phyloP scores from a whole-genome alignment of 1,284 basidiomycete species.

The Ustilago nuda region DNA sequence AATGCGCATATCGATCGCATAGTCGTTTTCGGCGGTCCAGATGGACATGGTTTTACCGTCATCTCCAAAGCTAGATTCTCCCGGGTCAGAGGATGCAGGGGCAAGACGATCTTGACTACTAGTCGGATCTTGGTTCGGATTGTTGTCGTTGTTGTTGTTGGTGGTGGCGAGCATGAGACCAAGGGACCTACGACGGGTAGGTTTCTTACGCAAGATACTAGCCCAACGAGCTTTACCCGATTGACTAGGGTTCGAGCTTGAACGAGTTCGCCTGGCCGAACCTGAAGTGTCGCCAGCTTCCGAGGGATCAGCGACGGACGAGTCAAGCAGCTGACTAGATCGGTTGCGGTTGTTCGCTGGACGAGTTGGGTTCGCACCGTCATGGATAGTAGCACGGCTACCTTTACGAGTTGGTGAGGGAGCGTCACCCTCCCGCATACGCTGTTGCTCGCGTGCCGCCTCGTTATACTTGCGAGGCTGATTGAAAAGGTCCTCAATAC shows the following conservation, averaged over 20 bases:
- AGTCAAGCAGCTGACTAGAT: constrained; percentile 45
- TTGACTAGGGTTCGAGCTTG: constrained; percentile 48
- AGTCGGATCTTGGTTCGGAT: constrained; percentile 5
- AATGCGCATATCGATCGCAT: constrained; percentile 87
- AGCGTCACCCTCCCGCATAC: constrained; percentile 40
- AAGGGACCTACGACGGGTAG: constrained; percentile 44
- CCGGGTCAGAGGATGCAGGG: constrained; percentile 36
- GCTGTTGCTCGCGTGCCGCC: constrained; percentile 48
- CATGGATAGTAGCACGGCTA: constrained; percentile 36
- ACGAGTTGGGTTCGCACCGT: constrained; percentile 14
- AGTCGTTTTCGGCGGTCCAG: constrained; percentile 85
- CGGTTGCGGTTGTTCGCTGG: constrained; percentile 33
- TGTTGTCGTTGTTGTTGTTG: background rate
- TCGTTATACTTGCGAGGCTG: constrained; percentile 54
- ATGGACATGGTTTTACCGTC: constrained; percentile 69
- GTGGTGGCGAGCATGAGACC: constrained; percentile 42
- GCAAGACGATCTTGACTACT: constrained; percentile 41
- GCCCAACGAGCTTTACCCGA: constrained; percentile 39
- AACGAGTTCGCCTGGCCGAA: constrained; percentile 26
- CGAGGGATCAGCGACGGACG: constrained; percentile 19
- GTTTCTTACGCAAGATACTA: constrained; percentile 51
- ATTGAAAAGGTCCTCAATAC: constrained; percentile 60
- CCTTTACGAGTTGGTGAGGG: constrained; percentile 44
- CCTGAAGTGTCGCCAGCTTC: constrained; percentile 36
- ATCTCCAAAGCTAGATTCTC: constrained; percentile 46